These are phyloP conservation scores for Hapsidospora chrysogenum DNA, from an alignment of 495 filamentous ascomycete species.

Conservation along the genomic window DNA sequence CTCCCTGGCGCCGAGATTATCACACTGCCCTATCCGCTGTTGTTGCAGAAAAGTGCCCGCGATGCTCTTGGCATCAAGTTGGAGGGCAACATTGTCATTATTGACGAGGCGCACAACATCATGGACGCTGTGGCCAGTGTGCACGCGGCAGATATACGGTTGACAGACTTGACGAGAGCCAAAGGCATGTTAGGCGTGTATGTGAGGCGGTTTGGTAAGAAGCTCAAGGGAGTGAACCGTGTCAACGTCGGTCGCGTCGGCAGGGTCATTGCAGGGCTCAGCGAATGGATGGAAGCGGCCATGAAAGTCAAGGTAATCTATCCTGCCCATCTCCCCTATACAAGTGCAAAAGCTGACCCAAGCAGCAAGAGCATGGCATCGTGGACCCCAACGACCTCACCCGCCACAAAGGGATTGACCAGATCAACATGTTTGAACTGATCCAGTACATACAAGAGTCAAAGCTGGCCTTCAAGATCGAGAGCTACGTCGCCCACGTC, in stretches of 20 bases:
- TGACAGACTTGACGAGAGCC: slow-evolving; percentile 53
- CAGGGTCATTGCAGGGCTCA: slow-evolving; percentile 61
- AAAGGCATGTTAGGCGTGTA: slow-evolving; percentile 64
- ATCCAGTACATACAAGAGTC: slow-evolving; percentile 77
- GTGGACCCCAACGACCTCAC: slow-evolving; percentile 48
- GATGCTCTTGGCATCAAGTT: slow-evolving; percentile 77
- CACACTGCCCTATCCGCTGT: slow-evolving; percentile 80
- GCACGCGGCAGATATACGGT: slow-evolving; percentile 60
- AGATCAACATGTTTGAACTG: slow-evolving; percentile 85
- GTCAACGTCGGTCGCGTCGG: slow-evolving; percentile 81
- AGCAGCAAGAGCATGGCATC: slow-evolving; percentile 37
- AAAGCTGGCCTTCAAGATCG: slow-evolving; percentile 86
- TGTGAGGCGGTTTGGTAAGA: slow-evolving; percentile 72
- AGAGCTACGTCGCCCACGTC: slow-evolving; percentile 56
- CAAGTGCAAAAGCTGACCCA: too few species aligned
- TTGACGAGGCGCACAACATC: slow-evolving; percentile 95
- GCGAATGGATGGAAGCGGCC: slow-evolving; percentile 41
- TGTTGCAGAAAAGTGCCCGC: slow-evolving; percentile 76
- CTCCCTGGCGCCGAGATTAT: slow-evolving; percentile 83
- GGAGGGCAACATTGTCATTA: slow-evolving; percentile 75
- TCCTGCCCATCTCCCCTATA: slow-evolving; percentile 1
- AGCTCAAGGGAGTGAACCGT: slow-evolving; percentile 73
- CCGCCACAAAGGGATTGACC: slow-evolving; percentile 75
- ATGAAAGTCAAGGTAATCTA: slow-evolving; percentile 20
- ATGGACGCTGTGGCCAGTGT: slow-evolving; percentile 88